A percentile compares a stretch with the other conserved stretches of the same genome.
phyloP scores from a whole-genome alignment of 2,329 filamentous ascomycete genomes.

The Arthrobotrys pseudoclavata region DNA sequence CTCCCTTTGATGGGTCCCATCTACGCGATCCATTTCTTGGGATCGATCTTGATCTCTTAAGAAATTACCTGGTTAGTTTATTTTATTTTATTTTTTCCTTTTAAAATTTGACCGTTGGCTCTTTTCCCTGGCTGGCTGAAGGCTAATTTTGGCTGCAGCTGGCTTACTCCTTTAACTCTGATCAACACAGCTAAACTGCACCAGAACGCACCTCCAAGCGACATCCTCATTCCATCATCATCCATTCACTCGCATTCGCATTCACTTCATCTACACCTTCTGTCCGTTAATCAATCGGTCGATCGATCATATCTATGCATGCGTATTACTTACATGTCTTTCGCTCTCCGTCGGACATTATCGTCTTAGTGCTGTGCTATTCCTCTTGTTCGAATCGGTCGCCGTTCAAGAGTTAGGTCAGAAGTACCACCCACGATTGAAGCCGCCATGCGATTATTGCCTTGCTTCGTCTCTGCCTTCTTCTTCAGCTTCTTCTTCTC shows the following conservation, averaged over 20 bases:
- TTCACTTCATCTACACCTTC: slow-evolving; percentile 8
- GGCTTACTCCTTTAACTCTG: slow-evolving; percentile 4
- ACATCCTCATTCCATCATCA: slow-evolving; percentile 8
- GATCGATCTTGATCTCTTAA: not conserved
- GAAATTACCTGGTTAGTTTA: not conserved
- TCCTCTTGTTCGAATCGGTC: slow-evolving; percentile 5
- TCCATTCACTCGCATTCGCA: not conserved
- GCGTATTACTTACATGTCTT: slow-evolving; percentile 3
- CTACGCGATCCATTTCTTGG: slow-evolving; percentile 14
- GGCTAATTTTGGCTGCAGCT: slow-evolving; percentile 52
- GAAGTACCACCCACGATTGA: slow-evolving; percentile 3
- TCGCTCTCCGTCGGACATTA: slow-evolving; percentile 34
- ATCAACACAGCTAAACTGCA: not conserved
- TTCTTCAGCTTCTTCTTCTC: slow-evolving; percentile 18
- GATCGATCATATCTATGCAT: not conserved
- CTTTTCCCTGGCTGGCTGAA: slow-evolving; percentile 4
- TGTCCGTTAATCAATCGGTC: not conserved
- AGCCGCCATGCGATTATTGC: slow-evolving; percentile 55
- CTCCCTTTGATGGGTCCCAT: slow-evolving; percentile 1
- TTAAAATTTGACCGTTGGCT: slow-evolving; percentile 19
- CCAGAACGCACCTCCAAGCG: not conserved
- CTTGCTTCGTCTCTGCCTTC: slow-evolving; percentile 32
- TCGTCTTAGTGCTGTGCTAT: slow-evolving; percentile 1
- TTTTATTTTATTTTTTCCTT: not conserved
- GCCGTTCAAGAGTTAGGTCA: slow-evolving; percentile 23